Evolutionary conservation across 2,329 filamentous ascomycete genomes (phyloP).

Genomic region (Bisporella sp.): DNA sequence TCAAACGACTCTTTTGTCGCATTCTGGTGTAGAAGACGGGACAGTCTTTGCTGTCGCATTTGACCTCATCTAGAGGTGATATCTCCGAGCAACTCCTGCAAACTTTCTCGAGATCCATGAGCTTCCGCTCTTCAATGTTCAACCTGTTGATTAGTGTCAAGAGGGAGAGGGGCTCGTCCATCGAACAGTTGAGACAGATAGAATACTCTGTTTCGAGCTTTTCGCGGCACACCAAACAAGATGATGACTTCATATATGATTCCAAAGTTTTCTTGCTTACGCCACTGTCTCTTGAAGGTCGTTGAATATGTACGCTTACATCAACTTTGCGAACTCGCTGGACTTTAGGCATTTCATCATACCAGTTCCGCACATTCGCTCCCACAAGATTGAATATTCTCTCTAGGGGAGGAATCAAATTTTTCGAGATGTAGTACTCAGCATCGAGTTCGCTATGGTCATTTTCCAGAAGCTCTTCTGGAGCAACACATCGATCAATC

Average conservation of each 20-base stretch:
- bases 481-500: slow-evolving; percentile 83
- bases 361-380: slow-evolving; percentile 86
- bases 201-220: slow-evolving; percentile 36
- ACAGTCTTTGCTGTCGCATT: slow-evolving; percentile 86
- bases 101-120: slow-evolving; percentile 57
- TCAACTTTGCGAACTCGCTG: slow-evolving; percentile 58
- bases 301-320: slow-evolving; percentile 19
- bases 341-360: slow-evolving; percentile 92
- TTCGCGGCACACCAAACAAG: slow-evolving; percentile 67
- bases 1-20: slow-evolving; percentile 47
- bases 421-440: slow-evolving; percentile 96
- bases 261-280: slow-evolving; percentile 66
- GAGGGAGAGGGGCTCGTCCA: slow-evolving; percentile 51
- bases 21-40: slow-evolving; percentile 80
- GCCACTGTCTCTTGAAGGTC: slow-evolving; percentile 32
- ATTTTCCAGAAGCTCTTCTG: slow-evolving; percentile 72
- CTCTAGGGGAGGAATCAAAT: slow-evolving; percentile 88
- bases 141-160: slow-evolving; percentile 57
- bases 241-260: slow-evolving; percentile 77
- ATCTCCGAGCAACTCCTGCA: slow-evolving; percentile 77
- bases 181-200: slow-evolving; percentile 53
- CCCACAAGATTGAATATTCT: slow-evolving; percentile 95
- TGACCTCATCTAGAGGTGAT: slow-evolving; percentile 68
- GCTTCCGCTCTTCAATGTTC: slow-evolving; percentile 54
- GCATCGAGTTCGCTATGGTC: slow-evolving; percentile 78